Evolutionary conservation across 2,329 filamentous ascomycete genomes (phyloP), one percentile per base, ranked within the genome.

Genomic region (Penicillium brasilianum): DNA sequence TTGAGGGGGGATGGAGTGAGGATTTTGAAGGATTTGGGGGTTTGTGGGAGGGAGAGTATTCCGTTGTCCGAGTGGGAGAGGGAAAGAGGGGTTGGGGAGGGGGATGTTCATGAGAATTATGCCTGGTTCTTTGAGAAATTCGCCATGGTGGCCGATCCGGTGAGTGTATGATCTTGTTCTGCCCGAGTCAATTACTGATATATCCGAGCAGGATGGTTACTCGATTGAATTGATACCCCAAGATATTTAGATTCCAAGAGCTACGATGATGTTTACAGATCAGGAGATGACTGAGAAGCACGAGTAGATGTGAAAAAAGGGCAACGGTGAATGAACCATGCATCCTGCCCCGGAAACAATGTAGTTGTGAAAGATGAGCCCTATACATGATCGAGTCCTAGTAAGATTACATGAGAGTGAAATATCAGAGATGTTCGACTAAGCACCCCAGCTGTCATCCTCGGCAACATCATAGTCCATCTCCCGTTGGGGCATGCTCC

Each of bases 391-490:
- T 53, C 46, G 51, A 49, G 22, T 48, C 16, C n/a, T 32, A 53
- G 55, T 36, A 46, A 36, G 6, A 28, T 3, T 58, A 59, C 57
- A 67, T 56, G 14, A 43, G 39, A 13, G 20, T 37, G 41, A 25
- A 18, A 49, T 36, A 25, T 41, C 55, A 34, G 71, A 50, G 68
- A 61, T 25, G 74, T 44, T 54, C 32, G n/a, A 34, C 30, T 54
- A 54, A 6, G 37, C 52, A 2, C 37, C 52, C 80, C 80, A 82
- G 20, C 70, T 70, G 66, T 82, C 80, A 64, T 82, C 80, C 67
- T 83, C 81, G 1, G 81, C 81, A 64, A 83, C 81, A 64, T 83
- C 81, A 61, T 83, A 83, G 70, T 83, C 81, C 61, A 81, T 78
- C 50, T 82, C 78, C 14, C 71, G 68, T 52, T 34, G 64, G 11